Conservation (phyloP, 23 red algal species). For the Gracilaria vermiculophylla region DNA sequence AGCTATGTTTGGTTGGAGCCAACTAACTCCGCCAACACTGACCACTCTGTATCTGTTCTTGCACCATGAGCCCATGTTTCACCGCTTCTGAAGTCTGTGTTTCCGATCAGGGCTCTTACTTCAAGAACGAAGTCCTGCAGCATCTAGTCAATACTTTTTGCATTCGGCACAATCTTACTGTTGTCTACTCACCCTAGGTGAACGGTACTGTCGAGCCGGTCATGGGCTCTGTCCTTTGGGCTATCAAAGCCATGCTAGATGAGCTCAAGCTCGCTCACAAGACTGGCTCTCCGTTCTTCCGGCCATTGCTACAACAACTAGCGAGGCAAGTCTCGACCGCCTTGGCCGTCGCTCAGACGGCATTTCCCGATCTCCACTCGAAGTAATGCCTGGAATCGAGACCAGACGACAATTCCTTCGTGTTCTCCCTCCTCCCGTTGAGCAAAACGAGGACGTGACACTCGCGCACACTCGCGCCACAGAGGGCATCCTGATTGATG, state of each 20-base stretch:
- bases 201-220: neutral
- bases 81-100: neutral
- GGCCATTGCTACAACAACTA: neutral
- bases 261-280: constrained; percentile 13
- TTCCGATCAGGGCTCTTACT: constrained; percentile 12
- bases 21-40: neutral
- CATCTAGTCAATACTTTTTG: neutral
- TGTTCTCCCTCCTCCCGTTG: no score
- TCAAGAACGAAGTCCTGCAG: neutral
- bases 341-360: neutral
- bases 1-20: constrained; percentile 5
- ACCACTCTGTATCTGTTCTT: neutral
- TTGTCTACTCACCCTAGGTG: neutral
- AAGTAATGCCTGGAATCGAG: neutral
- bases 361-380: neutral
- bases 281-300: neutral
- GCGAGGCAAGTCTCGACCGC: neutral
- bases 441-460: no score
- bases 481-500: no score
- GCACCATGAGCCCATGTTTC: neutral
- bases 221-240: constrained; percentile 8
- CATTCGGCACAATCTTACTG: neutral
- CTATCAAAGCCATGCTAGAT: neutral
- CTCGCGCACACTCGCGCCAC: no score
- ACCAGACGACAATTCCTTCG: neutral